Evolutionary conservation across 2,329 filamentous ascomycete species (phyloP), one percentile per base, ranked within the genome.

Genomic region (Allantophomopsis cytisporea): DNA sequence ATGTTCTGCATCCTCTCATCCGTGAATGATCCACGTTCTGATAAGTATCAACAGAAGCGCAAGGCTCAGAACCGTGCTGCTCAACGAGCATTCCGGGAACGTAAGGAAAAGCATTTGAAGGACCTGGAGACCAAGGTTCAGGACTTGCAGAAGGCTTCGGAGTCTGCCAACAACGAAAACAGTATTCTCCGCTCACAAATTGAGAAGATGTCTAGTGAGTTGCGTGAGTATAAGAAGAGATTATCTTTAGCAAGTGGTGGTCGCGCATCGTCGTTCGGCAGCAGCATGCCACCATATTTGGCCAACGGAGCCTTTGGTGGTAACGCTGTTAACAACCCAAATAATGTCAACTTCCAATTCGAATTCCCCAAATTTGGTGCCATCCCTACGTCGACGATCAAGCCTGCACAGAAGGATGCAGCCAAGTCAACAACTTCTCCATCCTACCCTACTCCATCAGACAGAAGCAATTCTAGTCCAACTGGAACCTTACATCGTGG

Each of bases 31-130:
- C 59, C 49, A 28, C 43, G 36, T 7, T 38, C 46, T 53, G 39
- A 53, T 43, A 32, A n/a, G 28, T 33, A 31, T 8, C 28, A 46
- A 36, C 53, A 94, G 86, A 93, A 94, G 64, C 81, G 87, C 51
- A 98, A 98, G 65, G 91, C 91, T 8, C 88, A 95, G 56, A 95
- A 95, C 50, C 76, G 88, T 49, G 88, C 88, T 10, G 88, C 88
- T 4, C 88, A 95, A 61, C 76, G 88, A 42, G 88, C 88, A 6
- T 95, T 95, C 70, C 78, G 88, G 40, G 88, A 95, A 59, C 83
- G 88, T 46, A 95, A 95, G 62, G 88, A 95, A 60, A 89, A 83
- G 64, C 88, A 93, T 52, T 59, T 93, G 36, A 86, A 86, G 57
- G 82, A 88, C 48, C 70, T 93, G 2, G 87, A 94, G 61, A 81